A percentile compares a stretch with the other conserved stretches of the same genome.
Evolutionary conservation across 805 yeast genomes (phyloP).

Genomic region (Candida chauliodis): DNA sequence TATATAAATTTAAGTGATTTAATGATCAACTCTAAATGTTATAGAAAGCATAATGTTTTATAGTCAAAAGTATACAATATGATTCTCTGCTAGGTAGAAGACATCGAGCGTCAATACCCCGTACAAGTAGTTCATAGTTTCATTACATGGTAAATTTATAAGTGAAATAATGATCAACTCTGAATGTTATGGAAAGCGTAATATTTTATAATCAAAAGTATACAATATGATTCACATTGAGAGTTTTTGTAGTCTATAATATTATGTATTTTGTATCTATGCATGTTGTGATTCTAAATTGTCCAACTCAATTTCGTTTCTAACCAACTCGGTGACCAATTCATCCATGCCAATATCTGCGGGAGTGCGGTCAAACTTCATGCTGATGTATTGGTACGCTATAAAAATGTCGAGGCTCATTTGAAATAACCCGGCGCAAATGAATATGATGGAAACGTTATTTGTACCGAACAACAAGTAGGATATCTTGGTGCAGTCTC

Average conservation of each 20-base stretch:
- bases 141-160: not conserved
- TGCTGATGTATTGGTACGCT: constrained; percentile 69
- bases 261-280: not conserved
- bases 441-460: constrained; percentile 60
- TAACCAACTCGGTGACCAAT: constrained; percentile 3
- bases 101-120: too few species aligned
- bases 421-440: constrained; percentile 73
- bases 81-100: too few species aligned
- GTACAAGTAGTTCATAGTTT: constrained; percentile 9
- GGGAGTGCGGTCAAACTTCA: constrained; percentile 29
- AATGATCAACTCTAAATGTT: not conserved
- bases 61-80: too few species aligned
- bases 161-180: not conserved
- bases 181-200: too few species aligned
- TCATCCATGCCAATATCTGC: constrained; percentile 2
- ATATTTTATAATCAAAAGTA: too few species aligned
- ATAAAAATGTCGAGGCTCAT: constrained; percentile 71
- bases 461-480: constrained; percentile 75
- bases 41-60: too few species aligned
- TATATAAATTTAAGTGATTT: not conserved
- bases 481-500: constrained; percentile 75
- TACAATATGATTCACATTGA: too few species aligned
- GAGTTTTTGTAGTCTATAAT: not conserved
- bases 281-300: not conserved
- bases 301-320: constrained; percentile 1